Evolutionary conservation across 139 green algal species (phyloP), one percentile per base, ranked within the genome.

Genomic region (Coelastrella sp.): DNA sequence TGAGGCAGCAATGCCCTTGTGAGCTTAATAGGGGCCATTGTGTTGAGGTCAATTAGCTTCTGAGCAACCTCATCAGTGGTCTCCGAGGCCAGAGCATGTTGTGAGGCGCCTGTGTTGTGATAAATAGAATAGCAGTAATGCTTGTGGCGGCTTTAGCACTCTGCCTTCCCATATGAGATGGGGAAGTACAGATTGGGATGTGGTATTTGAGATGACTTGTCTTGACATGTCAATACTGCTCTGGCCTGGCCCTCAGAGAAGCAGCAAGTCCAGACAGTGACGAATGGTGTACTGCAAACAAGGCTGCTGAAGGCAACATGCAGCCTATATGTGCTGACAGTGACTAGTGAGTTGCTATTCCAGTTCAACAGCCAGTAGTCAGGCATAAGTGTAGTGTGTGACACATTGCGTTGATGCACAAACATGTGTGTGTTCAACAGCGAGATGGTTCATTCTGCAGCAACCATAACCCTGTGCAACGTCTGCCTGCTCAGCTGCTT

Each of bases 21-120:
- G 6, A 98, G 91, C 11, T 90, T 92, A 78, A 98, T 97, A 68
- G 95, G 94, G 0, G 92, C 91, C 4, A 97, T 73, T 7, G 96
- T 90, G 92, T 98, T 98, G n/a, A 97, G 88, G 11, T 87, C 70
- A 66, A 98, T 91, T 74, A 98, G 90, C 20, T 82, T 20, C 6
- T 96, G 90, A 24, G 96, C 93, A 12, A 98, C 93, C 7, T 94
- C 86, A 11, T 82, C 11, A 0, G 58, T 93, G 17, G 94, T 96
- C 80, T 97, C 94, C 57, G 95, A 89, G 6, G 93, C 96, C 22
- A 94, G 87, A 17, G 93, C 94, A 73, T 96, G 93, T 93, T 97
- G 95, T 35, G 92, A 96, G 65, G 93, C 93, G 60, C 95, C 96
- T 96, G 91, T 70, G 66, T 17, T 78, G 1, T 27, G 22, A 90